Conservation (phyloP, 805 yeast species). For the Zygosaccharomyces lentus region DNA sequence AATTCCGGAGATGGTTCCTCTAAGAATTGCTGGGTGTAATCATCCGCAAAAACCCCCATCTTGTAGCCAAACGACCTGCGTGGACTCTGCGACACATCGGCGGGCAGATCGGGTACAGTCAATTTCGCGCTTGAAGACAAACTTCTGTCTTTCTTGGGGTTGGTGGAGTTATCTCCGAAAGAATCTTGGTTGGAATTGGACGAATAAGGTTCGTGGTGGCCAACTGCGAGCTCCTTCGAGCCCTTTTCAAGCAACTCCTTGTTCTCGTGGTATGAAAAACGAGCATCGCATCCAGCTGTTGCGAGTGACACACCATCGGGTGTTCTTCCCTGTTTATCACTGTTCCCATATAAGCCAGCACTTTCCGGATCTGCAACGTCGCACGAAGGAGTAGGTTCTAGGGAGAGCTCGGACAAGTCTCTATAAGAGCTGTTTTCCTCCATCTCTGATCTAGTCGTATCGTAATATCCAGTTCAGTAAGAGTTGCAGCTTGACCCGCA, state of each 20-base stretch:
- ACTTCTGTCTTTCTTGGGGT: conserved; percentile 11
- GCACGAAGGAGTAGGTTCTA: conserved; percentile 29
- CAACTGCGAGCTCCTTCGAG: conserved; percentile 31
- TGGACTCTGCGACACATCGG: background rate
- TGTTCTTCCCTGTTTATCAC: conserved; percentile 9
- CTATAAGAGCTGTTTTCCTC: conserved; percentile 9
- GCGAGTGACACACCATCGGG: conserved; percentile 10
- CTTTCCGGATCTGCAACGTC: conserved; percentile 18
- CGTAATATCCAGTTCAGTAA: background rate
- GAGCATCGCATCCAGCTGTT: conserved; percentile 14
- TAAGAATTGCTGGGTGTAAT: conserved; percentile 47
- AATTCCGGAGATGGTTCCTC: conserved; percentile 67
- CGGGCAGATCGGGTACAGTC: conserved; percentile 27
- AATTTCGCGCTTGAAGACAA: conserved; percentile 27
- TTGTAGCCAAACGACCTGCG: conserved; percentile 33
- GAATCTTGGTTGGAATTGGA: conserved; percentile 20
- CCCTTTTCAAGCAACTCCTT: conserved; percentile 31
- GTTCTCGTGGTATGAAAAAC: conserved; percentile 34
- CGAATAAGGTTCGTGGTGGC: conserved; percentile 10
- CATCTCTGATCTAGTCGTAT: conserved; percentile 1
- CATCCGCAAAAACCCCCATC: conserved; percentile 44
- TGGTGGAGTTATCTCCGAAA: conserved; percentile 2
- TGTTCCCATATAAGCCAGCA: conserved; percentile 17
- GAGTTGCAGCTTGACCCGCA: background rate
- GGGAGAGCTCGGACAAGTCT: conserved; percentile 21